phyloP scores from a whole-genome alignment of 1,139 yeast species.

The Sugiyamaella sp. region DNA sequence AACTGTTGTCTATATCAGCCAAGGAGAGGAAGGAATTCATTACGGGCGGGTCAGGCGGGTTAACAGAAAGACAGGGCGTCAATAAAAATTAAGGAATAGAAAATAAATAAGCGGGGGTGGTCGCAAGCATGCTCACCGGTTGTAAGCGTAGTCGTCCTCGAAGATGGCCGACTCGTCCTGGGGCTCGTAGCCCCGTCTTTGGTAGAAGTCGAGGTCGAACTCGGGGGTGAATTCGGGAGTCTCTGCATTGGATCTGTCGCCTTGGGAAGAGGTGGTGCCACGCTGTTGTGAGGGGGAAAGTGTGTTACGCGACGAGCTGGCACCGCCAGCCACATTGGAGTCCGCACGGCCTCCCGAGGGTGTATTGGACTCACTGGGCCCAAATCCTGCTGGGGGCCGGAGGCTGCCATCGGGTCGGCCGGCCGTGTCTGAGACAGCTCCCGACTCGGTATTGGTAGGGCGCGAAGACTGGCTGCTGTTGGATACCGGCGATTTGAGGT shows the following conservation, averaged over 20 bases:
- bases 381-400: neutral
- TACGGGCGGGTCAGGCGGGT: too few species aligned
- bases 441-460: slow-evolving; percentile 14
- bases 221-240: slow-evolving; percentile 29
- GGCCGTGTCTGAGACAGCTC: slow-evolving; percentile 8
- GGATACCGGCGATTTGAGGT: slow-evolving; percentile 18
- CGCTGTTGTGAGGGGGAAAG: slow-evolving; percentile 1
- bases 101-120: slow-evolving; percentile 7
- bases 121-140: too few species aligned
- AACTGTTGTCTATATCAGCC: slow-evolving; percentile 12
- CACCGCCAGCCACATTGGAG: neutral
- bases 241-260: slow-evolving; percentile 13
- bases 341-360: neutral
- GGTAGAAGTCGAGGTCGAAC: slow-evolving; percentile 28
- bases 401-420: neutral
- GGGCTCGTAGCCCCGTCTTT: slow-evolving; percentile 19
- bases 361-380: neutral
- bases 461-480: slow-evolving; percentile 21
- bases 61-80: neutral
- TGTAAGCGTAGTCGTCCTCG: slow-evolving; percentile 22
- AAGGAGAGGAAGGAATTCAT: neutral
- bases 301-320: neutral
- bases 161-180: slow-evolving; percentile 23
- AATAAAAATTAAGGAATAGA: slow-evolving; percentile 1
- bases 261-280: neutral